Conservation (phyloP, 164 flowering plant species). For the Warburgia ugandensis region DNA sequence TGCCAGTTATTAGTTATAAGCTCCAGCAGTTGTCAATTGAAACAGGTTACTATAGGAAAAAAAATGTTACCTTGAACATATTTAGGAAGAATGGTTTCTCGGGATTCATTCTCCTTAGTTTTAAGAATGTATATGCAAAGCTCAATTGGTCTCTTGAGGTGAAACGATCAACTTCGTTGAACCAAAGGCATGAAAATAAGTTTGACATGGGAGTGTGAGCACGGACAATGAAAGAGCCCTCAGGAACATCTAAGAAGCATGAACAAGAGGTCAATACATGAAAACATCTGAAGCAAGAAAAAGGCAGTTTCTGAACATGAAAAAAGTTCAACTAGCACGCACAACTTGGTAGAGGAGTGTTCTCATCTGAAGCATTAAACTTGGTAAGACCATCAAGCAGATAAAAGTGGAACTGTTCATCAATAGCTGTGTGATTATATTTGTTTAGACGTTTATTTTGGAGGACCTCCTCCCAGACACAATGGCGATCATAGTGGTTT, state of each 20-base stretch:
- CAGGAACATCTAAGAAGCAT: conserved; percentile 79
- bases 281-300: neutral
- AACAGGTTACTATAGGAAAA: conserved; percentile 1
- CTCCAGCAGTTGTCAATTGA: neutral
- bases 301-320: neutral
- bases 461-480: conserved; percentile 98
- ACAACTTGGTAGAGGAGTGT: conserved; percentile 82
- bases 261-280: conserved; percentile 3
- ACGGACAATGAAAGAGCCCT: conserved; percentile 89
- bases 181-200: conserved; percentile 96
- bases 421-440: conserved; percentile 87
- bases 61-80: conserved; percentile 72
- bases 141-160: conserved; percentile 96
- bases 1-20: neutral
- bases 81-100: conserved; percentile 54
- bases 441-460: conserved; percentile 93
- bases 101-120: conserved; percentile 72
- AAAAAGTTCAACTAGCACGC: conserved; percentile 26
- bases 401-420: conserved; percentile 81
- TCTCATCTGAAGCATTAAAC: conserved; percentile 70
- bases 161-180: conserved; percentile 91
- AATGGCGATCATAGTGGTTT: conserved; percentile 94
- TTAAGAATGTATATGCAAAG: conserved; percentile 87
- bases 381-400: conserved; percentile 88
- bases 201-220: conserved; percentile 97